phyloP scores from a whole-genome alignment of 1,139 yeast species.

The Saccharomyces hybrid region DNA sequence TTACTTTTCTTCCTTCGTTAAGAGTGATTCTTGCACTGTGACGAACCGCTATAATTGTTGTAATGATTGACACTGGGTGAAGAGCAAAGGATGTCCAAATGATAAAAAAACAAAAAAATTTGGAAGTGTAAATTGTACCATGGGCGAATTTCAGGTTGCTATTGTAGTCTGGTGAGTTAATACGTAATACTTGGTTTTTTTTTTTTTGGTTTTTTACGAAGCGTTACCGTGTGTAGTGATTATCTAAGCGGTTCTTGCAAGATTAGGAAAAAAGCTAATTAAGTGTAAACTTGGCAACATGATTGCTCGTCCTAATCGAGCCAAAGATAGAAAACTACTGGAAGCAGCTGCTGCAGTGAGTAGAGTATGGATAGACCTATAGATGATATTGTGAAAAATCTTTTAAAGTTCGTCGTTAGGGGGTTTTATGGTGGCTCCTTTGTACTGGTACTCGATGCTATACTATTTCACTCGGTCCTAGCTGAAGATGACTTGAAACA shows the following conservation, averaged over 20 bases:
- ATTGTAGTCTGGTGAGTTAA: too few species aligned
- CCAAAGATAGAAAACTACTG: not conserved
- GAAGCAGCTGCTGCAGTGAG: not conserved
- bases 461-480: constrained; percentile 81
- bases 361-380: constrained; percentile 30
- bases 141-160: too few species aligned
- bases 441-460: constrained; percentile 78
- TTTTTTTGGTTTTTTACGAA: too few species aligned
- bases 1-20: not conserved
- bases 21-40: not conserved
- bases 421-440: constrained; percentile 85
- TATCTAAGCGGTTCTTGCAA: not conserved
- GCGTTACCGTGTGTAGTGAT: not conserved
- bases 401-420: constrained; percentile 54
- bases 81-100: not conserved
- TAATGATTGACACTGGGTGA: not conserved
- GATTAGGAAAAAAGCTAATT: not conserved
- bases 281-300: not conserved
- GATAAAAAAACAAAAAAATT: too few species aligned
- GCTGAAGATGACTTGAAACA: constrained; percentile 89
- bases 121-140: too few species aligned
- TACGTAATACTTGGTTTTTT: too few species aligned
- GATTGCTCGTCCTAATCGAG: not conserved
- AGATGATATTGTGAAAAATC: constrained; percentile 33
- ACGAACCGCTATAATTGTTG: not conserved